Conservation (phyloP, 495 filamentous ascomycete species). For the Collariella sp. region DNA sequence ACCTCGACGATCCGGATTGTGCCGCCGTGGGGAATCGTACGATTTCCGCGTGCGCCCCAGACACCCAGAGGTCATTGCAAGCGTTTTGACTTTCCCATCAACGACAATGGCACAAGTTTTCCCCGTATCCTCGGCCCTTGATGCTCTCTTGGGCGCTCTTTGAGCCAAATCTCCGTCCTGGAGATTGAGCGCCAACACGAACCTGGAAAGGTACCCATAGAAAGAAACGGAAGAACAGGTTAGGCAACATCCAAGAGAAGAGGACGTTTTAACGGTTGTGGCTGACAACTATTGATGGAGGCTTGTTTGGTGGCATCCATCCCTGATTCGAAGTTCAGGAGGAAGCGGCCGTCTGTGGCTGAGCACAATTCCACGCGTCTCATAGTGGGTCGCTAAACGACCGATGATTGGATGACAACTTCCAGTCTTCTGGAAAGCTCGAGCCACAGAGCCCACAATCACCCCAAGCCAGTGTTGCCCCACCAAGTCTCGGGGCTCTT, state of each 20-base stretch:
- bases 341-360: background rate
- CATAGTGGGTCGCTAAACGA: background rate
- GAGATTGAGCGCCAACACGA: too few species aligned
- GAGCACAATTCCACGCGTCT: conserved; percentile 1
- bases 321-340: too few species aligned
- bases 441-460: background rate
- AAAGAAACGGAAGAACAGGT: too few species aligned
- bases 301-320: background rate
- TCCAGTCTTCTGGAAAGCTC: background rate
- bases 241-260: too few species aligned
- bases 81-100: too few species aligned
- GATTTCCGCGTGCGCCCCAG: conserved; percentile 18
- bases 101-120: too few species aligned
- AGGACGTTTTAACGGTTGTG: background rate
- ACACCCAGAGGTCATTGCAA: background rate
- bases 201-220: too few species aligned
- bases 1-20: conserved; percentile 21
- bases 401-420: background rate
- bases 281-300: too few species aligned
- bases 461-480: too few species aligned
- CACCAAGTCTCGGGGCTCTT: conserved; percentile 13
- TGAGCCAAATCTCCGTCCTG: too few species aligned
- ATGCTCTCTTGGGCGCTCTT: too few species aligned
- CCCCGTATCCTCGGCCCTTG: too few species aligned
- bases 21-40: conserved; percentile 26